Percentiles rank a stretch among this genome's conserved stretches.
Evolutionary conservation across 2,329 filamentous ascomycete genomes (phyloP).

Genomic region (Aspergillus nomiae): DNA sequence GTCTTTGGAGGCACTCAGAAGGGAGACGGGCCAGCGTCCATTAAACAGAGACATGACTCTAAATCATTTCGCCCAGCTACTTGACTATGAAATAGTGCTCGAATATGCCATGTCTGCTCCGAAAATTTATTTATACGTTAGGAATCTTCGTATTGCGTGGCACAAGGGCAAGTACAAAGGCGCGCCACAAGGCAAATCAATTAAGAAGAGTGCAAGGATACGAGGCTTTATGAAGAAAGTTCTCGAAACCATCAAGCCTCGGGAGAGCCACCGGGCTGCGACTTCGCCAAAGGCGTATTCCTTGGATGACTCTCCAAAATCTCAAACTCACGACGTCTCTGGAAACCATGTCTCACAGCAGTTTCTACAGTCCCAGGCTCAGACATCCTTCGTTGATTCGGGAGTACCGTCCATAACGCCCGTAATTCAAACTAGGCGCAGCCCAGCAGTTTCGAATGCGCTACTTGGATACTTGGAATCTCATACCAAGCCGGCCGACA

Average conservation of each 20-base stretch:
- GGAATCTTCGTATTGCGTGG: conserved; percentile 28
- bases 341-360: conserved; percentile 16
- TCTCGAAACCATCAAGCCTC: conserved; percentile 14
- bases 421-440: background rate
- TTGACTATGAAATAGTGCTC: conserved; percentile 39
- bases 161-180: conserved; percentile 16
- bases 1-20: conserved; percentile 26
- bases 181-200: conserved; percentile 18
- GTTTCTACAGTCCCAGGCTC: conserved; percentile 27
- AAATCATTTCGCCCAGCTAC: conserved; percentile 33
- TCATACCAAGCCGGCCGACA: background rate
- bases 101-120: conserved; percentile 26
- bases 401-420: background rate
- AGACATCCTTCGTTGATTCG: conserved; percentile 15
- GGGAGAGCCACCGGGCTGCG: background rate
- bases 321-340: conserved; percentile 18
- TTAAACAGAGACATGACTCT: conserved; percentile 22
- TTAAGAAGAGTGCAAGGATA: conserved; percentile 22
- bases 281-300: background rate
- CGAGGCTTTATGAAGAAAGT: conserved; percentile 19
- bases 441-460: conserved; percentile 1
- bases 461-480: conserved; percentile 10
- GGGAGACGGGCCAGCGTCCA: conserved; percentile 17
- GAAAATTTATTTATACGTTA: conserved; percentile 28
- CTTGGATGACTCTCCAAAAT: conserved; percentile 13